Conservation (phyloP, 2,329 filamentous ascomycete genomes). For the Fusarium bulbicola region DNA sequence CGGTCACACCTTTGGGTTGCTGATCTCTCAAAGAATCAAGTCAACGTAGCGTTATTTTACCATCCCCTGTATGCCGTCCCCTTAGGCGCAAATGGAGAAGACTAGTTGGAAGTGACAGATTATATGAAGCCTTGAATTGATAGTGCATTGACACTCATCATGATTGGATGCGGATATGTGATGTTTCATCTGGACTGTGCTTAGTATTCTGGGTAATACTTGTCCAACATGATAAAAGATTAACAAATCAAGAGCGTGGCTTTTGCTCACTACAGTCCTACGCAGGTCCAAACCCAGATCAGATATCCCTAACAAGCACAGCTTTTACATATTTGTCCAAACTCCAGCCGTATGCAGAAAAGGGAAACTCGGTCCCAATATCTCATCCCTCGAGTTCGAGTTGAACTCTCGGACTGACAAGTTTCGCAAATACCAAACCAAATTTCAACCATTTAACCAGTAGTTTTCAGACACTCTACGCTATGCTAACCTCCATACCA, state of each 20-base stretch:
- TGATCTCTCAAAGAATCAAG: neutral
- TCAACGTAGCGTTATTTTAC: neutral
- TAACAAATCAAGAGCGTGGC: neutral
- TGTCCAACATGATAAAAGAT: neutral
- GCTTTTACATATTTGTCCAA: neutral
- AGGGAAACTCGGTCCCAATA: neutral
- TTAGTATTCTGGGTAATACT: neutral
- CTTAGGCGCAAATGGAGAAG: neutral
- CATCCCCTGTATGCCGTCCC: no score
- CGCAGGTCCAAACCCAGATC: neutral
- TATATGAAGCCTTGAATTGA: neutral
- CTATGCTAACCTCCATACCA: neutral
- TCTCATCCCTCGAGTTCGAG: neutral
- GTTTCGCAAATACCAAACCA: neutral
- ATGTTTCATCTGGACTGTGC: neutral
- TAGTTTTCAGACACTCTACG: neutral
- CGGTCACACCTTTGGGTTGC: neutral
- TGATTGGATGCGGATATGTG: neutral
- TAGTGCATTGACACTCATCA: neutral
- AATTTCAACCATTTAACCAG: neutral
- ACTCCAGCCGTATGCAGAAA: neutral
- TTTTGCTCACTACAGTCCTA: neutral
- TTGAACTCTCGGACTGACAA: neutral
- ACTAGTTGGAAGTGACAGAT: neutral
- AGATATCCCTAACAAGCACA: neutral